phyloP scores from a whole-genome alignment of 2,329 filamentous ascomycete genomes.

The Stagonosporopsis cucurbitacearum region DNA sequence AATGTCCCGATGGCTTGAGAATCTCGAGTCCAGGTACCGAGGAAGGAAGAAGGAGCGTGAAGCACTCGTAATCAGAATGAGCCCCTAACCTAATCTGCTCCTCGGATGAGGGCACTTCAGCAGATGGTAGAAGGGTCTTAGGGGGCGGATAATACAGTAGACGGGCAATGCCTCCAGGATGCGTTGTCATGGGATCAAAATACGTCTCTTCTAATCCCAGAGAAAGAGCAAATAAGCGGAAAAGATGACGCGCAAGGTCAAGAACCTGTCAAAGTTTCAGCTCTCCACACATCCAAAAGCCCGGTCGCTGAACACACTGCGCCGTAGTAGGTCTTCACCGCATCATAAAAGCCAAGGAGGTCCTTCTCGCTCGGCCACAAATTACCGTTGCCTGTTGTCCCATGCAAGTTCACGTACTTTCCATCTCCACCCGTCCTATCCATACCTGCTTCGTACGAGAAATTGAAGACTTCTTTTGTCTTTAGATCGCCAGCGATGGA shows the following conservation, averaged over 20 bases:
- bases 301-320: conserved; percentile 24
- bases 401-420: conserved; percentile 51
- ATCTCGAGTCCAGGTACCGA: conserved; percentile 43
- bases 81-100: conserved; percentile 49
- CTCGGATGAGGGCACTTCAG: conserved; percentile 4
- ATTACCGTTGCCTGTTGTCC: conserved; percentile 44
- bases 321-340: conserved; percentile 49
- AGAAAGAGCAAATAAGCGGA: conserved; percentile 51
- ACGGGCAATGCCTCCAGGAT: conserved; percentile 51
- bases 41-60: conserved; percentile 43
- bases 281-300: not conserved
- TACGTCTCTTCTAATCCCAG: conserved; percentile 48
- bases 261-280: conserved; percentile 33
- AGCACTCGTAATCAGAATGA: conserved; percentile 46
- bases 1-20: conserved; percentile 39
- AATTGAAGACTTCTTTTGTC: conserved; percentile 54
- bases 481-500: conserved; percentile 51
- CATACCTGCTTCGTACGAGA: conserved; percentile 50
- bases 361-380: conserved; percentile 50
- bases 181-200: conserved; percentile 51
- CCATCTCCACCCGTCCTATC: conserved; percentile 52
- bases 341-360: conserved; percentile 49
- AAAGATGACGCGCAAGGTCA: conserved; percentile 49
- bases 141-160: conserved; percentile 50
- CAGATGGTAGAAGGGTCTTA: conserved; percentile 23